Base-by-base conservation (phyloP, 805 yeast genomes). In the Nematodospora valgi region DNA sequence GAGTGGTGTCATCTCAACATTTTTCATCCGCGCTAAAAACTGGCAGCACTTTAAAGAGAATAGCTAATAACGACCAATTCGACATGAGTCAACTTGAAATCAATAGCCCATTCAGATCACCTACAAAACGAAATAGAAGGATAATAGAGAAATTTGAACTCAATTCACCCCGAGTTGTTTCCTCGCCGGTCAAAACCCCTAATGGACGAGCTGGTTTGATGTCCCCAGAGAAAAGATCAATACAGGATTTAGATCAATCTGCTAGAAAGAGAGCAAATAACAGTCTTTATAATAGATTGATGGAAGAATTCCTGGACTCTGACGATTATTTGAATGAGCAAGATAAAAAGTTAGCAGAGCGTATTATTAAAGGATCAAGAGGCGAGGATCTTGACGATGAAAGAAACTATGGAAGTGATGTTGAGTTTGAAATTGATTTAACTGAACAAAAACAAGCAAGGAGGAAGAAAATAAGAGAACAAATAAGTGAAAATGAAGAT, bases 261-360 rank as follows among this genome's bases (percentile, higher is more conserved):
- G 84, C 84, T 2, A 50, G 73, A 17, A 68, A 68, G 43, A 52
- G 72, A 38, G 78, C 84, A 0, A 52, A 62, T 15, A 46, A 46
- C 16, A 54, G 62, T 4, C 40, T 52, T 5, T 62, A 58, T 37
- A 44, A 51, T 33, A 40, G 52, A 30, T 44, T 59, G 34, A 49
- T 58, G 59, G 65, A 59, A 19, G 64, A 58, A 11, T 68, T 55
- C 6, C 68, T 55, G 3, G 54, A 54, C 6, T 55, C 46, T n/a
- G 55, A 44, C 10, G 45, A 34, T 4, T 33, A 32, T 13, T 41
- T 63, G 26, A 59, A 60, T 16, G 61, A 58, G 6, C 68, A 68
- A 28, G 78, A 75, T 23, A 35, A 49, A 17, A 45, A 51, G 11
- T 46, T 78, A 22, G 80, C 82, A 0, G 78, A 75, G 27, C 31